phyloP scores from a whole-genome alignment of 2,329 filamentous ascomycete species.

The Ramularia endophylla region DNA sequence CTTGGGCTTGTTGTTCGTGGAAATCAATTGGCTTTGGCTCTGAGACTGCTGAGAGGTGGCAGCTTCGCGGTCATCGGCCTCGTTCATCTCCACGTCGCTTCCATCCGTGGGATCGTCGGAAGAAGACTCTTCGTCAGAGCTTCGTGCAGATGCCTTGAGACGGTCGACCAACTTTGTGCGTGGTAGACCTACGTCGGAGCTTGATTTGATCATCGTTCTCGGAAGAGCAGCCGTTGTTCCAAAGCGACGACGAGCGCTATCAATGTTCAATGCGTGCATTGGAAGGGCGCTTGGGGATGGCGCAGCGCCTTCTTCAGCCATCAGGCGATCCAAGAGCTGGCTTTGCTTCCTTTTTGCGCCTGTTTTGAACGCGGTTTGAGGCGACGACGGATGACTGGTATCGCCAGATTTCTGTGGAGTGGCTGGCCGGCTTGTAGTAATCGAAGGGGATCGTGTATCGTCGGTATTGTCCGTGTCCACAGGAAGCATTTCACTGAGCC shows the following conservation, averaged over 20 bases:
- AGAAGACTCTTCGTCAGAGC: constrained; percentile 18
- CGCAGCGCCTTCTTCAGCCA: constrained; percentile 17
- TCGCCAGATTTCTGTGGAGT: constrained; percentile 16
- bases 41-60: constrained; percentile 5
- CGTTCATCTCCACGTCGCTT: constrained; percentile 17
- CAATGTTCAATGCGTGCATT: constrained; percentile 20
- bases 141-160: constrained; percentile 26
- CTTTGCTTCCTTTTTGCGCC: constrained; percentile 27
- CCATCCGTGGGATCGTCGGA: constrained; percentile 14
- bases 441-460: constrained; percentile 14
- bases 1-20: constrained; percentile 33
- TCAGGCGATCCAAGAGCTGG: constrained; percentile 27
- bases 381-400: constrained; percentile 7
- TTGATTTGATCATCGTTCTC: constrained; percentile 17
- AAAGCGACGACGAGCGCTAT: constrained; percentile 8
- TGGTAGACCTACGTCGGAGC: constrained; percentile 20
- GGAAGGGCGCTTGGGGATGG: constrained; percentile 22
- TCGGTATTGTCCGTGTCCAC: constrained; percentile 16
- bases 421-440: constrained; percentile 12
- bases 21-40: constrained; percentile 13
- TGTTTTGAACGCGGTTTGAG: constrained; percentile 11
- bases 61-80: constrained; percentile 1
- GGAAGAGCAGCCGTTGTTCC: constrained; percentile 1
- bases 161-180: constrained; percentile 30
- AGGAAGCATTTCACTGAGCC: constrained; percentile 26